phyloP scores from a whole-genome alignment of 805 yeast species.

The Saccharomycopsis schoenii region DNA sequence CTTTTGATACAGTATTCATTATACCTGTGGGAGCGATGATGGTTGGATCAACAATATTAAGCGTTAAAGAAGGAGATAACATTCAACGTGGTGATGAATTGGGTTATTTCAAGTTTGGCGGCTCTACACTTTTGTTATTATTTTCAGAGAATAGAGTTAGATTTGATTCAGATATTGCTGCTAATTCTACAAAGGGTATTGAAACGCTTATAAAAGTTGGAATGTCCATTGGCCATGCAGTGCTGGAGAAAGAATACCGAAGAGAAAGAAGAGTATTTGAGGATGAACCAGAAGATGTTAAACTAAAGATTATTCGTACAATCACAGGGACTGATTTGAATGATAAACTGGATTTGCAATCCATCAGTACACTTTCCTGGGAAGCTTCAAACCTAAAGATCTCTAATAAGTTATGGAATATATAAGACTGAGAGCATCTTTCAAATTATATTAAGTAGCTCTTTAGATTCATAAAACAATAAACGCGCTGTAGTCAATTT shows the following conservation, averaged over 20 bases:
- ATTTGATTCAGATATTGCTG: conserved; percentile 66
- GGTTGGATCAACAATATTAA: conserved; percentile 85
- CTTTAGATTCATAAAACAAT: background rate
- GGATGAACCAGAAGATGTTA: conserved; percentile 37
- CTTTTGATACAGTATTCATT: conserved; percentile 71
- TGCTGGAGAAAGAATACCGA: conserved; percentile 37
- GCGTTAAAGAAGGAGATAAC: conserved; percentile 48
- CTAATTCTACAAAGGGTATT: conserved; percentile 56
- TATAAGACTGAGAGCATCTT: background rate
- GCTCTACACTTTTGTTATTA: conserved; percentile 70
- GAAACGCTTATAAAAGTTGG: conserved; percentile 88
- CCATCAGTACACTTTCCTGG: conserved; percentile 12
- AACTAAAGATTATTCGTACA: conserved; percentile 42
- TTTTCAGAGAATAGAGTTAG: conserved; percentile 40
- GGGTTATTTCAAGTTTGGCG: conserved; percentile 95
- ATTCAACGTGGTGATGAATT: conserved; percentile 70
- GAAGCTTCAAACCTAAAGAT: conserved; percentile 13
- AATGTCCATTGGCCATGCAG: conserved; percentile 78
- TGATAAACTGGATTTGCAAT: conserved; percentile 1
- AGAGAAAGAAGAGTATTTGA: conserved; percentile 38
- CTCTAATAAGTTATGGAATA: background rate
- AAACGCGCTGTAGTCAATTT: background rate
- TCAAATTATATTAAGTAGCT: background rate
- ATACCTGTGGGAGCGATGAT: conserved; percentile 96
- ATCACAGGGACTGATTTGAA: conserved; percentile 42